These are phyloP conservation scores for Calocera viscosa DNA, from an alignment of 768 basidiomycete species.

Conservation along the genomic window DNA sequence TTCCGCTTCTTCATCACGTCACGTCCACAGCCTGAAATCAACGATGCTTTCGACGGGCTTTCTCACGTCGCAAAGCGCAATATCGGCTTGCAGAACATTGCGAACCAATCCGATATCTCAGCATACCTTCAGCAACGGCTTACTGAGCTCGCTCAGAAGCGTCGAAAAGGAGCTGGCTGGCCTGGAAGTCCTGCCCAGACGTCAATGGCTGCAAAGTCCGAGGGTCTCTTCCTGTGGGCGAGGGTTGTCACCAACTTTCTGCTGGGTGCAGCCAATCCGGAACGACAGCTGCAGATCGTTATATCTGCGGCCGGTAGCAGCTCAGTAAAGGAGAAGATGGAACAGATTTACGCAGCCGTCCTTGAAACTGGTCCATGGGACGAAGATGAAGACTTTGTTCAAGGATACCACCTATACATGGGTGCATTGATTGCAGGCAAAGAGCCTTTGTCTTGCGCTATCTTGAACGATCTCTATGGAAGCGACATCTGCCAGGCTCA, in stretches of 20 bases:
- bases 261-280: background rate
- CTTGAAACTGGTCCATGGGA: background rate
- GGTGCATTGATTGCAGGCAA: background rate
- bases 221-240: background rate
- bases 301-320: background rate
- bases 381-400: background rate
- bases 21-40: constrained; percentile 16
- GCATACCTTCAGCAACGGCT: background rate
- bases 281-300: background rate
- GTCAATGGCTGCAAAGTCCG: background rate
- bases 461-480: background rate
- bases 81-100: background rate
- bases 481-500: too few relatives aligned
- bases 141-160: background rate
- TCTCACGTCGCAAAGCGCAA: background rate
- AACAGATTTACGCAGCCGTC: background rate
- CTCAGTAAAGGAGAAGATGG: background rate
- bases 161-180: background rate
- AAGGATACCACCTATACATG: background rate
- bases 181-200: background rate
- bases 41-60: background rate
- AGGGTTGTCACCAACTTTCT: background rate
- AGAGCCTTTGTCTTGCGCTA: background rate
- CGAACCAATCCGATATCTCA: background rate
- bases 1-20: constrained; percentile 28